phyloP scores from a whole-genome alignment of 1,284 basidiomycete genomes.

The Ceratobasidium sp. region DNA sequence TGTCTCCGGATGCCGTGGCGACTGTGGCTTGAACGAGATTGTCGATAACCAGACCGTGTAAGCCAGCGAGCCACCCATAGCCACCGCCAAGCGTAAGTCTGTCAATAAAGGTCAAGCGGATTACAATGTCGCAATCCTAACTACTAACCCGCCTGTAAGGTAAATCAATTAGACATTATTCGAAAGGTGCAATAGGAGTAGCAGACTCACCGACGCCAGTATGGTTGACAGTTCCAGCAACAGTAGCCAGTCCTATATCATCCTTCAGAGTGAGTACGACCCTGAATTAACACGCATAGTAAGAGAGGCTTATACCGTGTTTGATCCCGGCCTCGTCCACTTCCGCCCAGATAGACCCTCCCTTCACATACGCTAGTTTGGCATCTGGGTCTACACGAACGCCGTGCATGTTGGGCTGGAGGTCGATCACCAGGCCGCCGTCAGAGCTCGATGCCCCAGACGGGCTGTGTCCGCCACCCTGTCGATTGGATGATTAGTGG shows the following conservation, averaged over 20 bases:
- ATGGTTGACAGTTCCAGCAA: constrained; percentile 23
- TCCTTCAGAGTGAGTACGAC: background rate
- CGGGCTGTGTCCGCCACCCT: constrained; percentile 46
- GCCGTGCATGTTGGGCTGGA: constrained; percentile 42
- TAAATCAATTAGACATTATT: background rate
- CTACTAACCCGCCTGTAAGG: background rate
- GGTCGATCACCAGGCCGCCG: constrained; percentile 46
- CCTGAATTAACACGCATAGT: too few species aligned
- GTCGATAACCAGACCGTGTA: constrained; percentile 44
- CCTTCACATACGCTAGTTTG: constrained; percentile 45
- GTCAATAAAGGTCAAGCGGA: background rate
- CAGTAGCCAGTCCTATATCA: constrained; percentile 20
- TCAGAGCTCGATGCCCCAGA: constrained; percentile 42
- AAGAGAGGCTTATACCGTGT: constrained; percentile 32
- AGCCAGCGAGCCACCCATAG: constrained; percentile 23
- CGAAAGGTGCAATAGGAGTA: too few species aligned
- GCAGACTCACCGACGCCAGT: constrained; percentile 28
- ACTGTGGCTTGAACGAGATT: constrained; percentile 44
- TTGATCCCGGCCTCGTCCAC: constrained; percentile 43
- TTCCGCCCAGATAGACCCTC: constrained; percentile 37
- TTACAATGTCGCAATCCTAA: too few species aligned
- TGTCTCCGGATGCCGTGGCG: constrained; percentile 38
- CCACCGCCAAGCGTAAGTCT: constrained; percentile 42
- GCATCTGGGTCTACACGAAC: constrained; percentile 41
- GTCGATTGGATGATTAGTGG: background rate